Conservation (phyloP, 768 basidiomycete genomes). For the Collybiopsis luxurians region DNA sequence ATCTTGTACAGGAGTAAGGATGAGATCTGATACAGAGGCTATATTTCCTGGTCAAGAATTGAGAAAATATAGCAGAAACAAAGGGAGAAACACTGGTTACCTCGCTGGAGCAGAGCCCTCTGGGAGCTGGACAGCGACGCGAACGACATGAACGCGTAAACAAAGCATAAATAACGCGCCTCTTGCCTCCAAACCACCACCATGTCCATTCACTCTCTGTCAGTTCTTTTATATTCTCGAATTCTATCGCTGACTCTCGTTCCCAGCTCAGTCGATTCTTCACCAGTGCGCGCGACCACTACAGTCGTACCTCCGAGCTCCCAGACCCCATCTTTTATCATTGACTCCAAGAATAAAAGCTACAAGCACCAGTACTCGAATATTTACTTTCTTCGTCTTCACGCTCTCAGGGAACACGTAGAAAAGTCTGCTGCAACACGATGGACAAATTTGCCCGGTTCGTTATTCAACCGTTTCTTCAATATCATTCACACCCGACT, state of each 20-base stretch:
- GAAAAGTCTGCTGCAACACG: slow-evolving; percentile 35
- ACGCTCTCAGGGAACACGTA: slow-evolving; percentile 37
- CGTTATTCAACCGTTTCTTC: slow-evolving; percentile 1
- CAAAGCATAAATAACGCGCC: not conserved
- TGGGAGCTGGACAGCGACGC: slow-evolving; percentile 27
- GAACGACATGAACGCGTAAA: slow-evolving; percentile 9
- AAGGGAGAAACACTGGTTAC: slow-evolving; percentile 18
- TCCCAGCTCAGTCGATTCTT: not conserved
- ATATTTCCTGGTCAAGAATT: slow-evolving; percentile 57
- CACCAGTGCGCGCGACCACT: slow-evolving; percentile 33
- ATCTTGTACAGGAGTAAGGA: slow-evolving; percentile 48
- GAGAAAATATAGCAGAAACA: too few relatives aligned
- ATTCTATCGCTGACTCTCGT: too few relatives aligned
- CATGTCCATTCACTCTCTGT: not conserved
- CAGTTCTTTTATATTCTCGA: not conserved
- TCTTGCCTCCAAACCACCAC: not conserved
- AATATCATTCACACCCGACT: not conserved
- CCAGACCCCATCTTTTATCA: slow-evolving; percentile 44
- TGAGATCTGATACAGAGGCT: slow-evolving; percentile 43
- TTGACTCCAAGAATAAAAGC: slow-evolving; percentile 39
- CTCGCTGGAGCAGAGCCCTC: slow-evolving; percentile 33
- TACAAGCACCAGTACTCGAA: slow-evolving; percentile 58
- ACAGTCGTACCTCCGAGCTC: slow-evolving; percentile 31
- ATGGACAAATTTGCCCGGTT: slow-evolving; percentile 43
- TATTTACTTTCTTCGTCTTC: slow-evolving; percentile 51